These are phyloP conservation scores for Trebouxia sp. DNA, from an alignment of 139 green algal species.

Conservation along the genomic window DNA sequence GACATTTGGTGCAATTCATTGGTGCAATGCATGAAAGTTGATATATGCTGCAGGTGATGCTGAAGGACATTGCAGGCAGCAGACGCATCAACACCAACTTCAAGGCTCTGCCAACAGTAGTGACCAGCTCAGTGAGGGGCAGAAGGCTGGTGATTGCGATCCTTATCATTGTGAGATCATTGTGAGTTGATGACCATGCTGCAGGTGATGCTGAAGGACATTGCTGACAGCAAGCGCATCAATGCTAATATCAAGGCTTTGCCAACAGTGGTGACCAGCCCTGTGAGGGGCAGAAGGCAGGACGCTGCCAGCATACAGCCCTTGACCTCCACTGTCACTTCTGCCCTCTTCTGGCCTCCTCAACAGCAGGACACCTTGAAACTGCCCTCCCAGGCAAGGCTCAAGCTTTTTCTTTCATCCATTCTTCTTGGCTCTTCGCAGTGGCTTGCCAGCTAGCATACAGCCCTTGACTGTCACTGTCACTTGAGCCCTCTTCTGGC, in stretches of 20 bases:
- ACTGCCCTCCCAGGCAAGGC: slow-evolving; percentile 55
- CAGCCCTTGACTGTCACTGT: slow-evolving; percentile 64
- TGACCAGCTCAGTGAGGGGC: too few species aligned
- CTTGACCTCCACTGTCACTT: slow-evolving; percentile 76
- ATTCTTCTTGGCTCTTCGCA: too few species aligned
- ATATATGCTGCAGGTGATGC: slow-evolving; percentile 75
- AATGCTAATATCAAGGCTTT: too few species aligned
- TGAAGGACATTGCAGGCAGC: slow-evolving; percentile 91
- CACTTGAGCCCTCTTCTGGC: slow-evolving; percentile 90
- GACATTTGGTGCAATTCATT: too few species aligned
- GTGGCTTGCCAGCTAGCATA: not conserved
- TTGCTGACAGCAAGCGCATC: too few species aligned
- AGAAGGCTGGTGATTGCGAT: not conserved
- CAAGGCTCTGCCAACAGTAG: slow-evolving; percentile 29
- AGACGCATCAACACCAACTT: slow-evolving; percentile 87
- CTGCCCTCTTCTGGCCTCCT: slow-evolving; percentile 89
- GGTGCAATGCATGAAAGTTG: too few species aligned
- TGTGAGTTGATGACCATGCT: too few species aligned
- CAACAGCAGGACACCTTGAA: slow-evolving; percentile 52
- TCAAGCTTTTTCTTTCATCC: too few species aligned
- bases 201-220: too few species aligned
- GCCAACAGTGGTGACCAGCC: too few species aligned
- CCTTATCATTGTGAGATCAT: not conserved
- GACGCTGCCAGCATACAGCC: slow-evolving; percentile 12
- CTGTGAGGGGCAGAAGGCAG: not conserved